These are phyloP conservation scores for Trichoderma sp. DNA, from an alignment of 2,329 filamentous ascomycete species.

Conservation along the genomic window DNA sequence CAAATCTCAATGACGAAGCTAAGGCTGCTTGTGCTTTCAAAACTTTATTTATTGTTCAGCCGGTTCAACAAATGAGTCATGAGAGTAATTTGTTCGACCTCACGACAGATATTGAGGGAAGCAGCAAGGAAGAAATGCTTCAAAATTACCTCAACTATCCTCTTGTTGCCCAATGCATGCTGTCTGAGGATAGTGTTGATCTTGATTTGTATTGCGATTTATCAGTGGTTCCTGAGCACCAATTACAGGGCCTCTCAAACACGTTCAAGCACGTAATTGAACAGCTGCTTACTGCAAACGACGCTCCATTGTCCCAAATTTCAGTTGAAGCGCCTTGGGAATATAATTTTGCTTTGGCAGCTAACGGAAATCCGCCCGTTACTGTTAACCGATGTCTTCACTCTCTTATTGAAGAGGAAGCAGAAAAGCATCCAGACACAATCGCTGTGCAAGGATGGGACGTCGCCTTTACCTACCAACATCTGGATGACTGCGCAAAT, in stretches of 20 bases:
- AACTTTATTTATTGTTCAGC: constrained; percentile 17
- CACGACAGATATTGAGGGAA: not conserved
- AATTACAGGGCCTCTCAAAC: not conserved
- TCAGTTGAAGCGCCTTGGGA: not conserved
- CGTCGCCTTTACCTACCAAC: constrained; percentile 37
- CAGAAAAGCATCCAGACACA: not conserved
- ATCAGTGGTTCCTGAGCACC: not conserved
- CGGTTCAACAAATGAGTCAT: not conserved
- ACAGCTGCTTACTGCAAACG: not conserved
- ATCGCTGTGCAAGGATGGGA: constrained; percentile 1
- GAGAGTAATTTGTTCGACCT: not conserved
- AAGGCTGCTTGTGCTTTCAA: constrained; percentile 13
- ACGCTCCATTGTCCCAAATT: not conserved
- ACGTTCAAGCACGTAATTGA: constrained; percentile 1
- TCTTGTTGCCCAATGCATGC: constrained; percentile 1
- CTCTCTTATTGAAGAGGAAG: constrained; percentile 3
- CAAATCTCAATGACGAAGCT: constrained; percentile 11
- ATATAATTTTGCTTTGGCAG: not conserved
- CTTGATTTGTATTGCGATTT: not conserved
- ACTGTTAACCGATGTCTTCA: not conserved
- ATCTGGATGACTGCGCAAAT: constrained; percentile 27
- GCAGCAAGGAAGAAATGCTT: not conserved
- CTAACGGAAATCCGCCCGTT: not conserved
- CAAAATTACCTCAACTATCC: constrained; percentile 14
- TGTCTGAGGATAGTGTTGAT: constrained; percentile 6